Base-by-base conservation (phyloP, 768 basidiomycete species). In the Tulasnella sp. region DNA sequence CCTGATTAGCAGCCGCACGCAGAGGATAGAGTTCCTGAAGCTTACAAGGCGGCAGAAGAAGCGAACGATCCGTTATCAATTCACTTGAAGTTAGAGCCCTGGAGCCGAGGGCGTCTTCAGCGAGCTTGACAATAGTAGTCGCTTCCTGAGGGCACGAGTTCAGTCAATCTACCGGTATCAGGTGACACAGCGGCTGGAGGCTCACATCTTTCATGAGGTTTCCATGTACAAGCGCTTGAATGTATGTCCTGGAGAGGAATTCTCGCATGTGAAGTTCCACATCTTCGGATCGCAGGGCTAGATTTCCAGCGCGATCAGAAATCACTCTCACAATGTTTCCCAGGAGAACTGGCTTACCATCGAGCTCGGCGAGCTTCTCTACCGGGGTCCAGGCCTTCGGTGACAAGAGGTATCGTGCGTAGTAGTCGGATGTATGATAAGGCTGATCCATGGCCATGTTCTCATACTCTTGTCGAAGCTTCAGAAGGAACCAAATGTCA, bases 371-470 rank as follows among this genome's bases (percentile, higher is more conserved):
- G 39, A 99, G 83, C 76, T 90, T 90, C 80, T 98, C 94, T 54
- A 91, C 86, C 22, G 92, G 82, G 2, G 91, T 91, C 89, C 92
- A 97, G 68, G 90, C 87, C 68, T 86, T 85, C 74, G 93, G 88
- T 1, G 91, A 86, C 72, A 95, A 83, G 12, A 93, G 81, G 82
- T 95, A 90, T 22, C 88, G 87, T 9, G 85, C 85, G 81, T 90
- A 95, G 81, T 92, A 92, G 79, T 92, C 90, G 9, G 93, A 91
- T 31, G 96, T 85, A 9, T 87, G 85, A 83, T 93, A 94, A 1
- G 94, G 92, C 82, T 95, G 92, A 8, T 89, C 89, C 76, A 98
- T 87, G 83, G 89, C 90, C 83, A 95, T 94, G 83, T 98, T 99
- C 78, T 91, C 87, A 88, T 91, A 94, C 74, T 91, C 88, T 77